These are phyloP conservation scores for Gastroboletus turbinatus DNA, from an alignment of 1,284 basidiomycete genomes.

Conservation along the genomic window DNA sequence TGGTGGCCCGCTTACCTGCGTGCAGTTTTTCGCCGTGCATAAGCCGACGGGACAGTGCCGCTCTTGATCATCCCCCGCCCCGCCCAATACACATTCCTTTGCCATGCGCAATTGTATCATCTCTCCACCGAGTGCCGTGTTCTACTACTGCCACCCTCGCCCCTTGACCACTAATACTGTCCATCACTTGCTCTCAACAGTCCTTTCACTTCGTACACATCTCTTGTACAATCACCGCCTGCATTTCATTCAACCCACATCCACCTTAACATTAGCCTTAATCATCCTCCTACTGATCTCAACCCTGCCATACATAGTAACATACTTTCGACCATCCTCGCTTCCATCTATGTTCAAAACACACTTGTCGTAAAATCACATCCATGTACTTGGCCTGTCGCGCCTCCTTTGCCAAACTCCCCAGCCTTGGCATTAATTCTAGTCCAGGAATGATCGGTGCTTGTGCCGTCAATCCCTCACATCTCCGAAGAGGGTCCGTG, in stretches of 20 bases:
- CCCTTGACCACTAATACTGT: neutral
- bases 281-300: conserved; percentile 1
- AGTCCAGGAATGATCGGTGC: neutral
- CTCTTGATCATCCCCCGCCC: conserved; percentile 10
- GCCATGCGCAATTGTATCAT: conserved; percentile 9
- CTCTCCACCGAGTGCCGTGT: conserved; percentile 11
- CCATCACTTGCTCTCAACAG: conserved; percentile 7
- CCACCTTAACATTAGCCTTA: conserved; percentile 10
- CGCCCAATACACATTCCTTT: neutral
- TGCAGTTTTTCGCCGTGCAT: conserved; percentile 24
- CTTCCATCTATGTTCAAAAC: neutral
- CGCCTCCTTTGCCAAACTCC: neutral
- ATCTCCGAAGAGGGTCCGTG: conserved; percentile 11
- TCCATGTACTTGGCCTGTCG: conserved; percentile 1
- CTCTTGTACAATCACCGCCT: conserved; percentile 9
- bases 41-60: conserved; percentile 10
- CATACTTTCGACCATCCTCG: neutral
- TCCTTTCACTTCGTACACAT: conserved; percentile 5
- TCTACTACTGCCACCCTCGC: conserved; percentile 4
- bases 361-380: neutral
- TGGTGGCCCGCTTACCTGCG: conserved; percentile 15
- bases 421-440: neutral
- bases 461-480: neutral
- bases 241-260: conserved; percentile 1
- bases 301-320: conserved; percentile 7